Evolutionary conservation across 2,329 filamentous ascomycete species (phyloP), one percentile per base, ranked within the genome.

Genomic region (Aureobasidium sp.): DNA sequence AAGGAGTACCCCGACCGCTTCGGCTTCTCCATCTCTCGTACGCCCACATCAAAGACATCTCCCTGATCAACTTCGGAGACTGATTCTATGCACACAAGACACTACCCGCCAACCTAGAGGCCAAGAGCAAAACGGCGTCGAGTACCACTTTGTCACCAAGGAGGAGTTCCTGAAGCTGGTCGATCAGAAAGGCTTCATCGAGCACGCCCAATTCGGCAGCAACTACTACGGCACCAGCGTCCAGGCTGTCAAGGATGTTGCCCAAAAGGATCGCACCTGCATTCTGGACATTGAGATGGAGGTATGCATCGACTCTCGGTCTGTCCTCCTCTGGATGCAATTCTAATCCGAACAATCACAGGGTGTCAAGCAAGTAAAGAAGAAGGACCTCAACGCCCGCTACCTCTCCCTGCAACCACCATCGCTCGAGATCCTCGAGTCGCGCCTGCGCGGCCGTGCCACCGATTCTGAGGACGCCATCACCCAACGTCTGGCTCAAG

Each of bases 231-330:
- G 92, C 62, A 96, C 92, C 5, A 90, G 85, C 72, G 86, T 90
- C 71, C 81, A 82, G 75, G 90, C 90, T 32, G 90, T 96, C 66
- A 83, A 87, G 74, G 85, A 90, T 70, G 86, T 92, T 73, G 83
- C 83, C 2, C 82, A 84, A 64, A 84, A 87, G 76, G 82, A 82
- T 50, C 84, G 85, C 76, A 87, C 86, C 20, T 93, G 92, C 65
- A 86, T 97, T 52, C 79, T 97, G 68, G 93, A 97, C 74, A 97
- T 97, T 72, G 93, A 97, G 81, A 96, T 97, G 90, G 92, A 96
- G 84, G 87, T 88, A 73, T 37, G 77, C 69, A 17, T 34, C 15
- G 1, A 4, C 27, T 13, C 36, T 9, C 15, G 5, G 51, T 34
- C 39, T 41, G 61, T 12, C 8, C 9, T 41, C 52, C 50, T 24